A percentile compares a stretch with the other conserved stretches of the same genome.
Conservation (phyloP, 2,329 filamentous ascomycete species). For the Hypomyces perniciosus region DNA sequence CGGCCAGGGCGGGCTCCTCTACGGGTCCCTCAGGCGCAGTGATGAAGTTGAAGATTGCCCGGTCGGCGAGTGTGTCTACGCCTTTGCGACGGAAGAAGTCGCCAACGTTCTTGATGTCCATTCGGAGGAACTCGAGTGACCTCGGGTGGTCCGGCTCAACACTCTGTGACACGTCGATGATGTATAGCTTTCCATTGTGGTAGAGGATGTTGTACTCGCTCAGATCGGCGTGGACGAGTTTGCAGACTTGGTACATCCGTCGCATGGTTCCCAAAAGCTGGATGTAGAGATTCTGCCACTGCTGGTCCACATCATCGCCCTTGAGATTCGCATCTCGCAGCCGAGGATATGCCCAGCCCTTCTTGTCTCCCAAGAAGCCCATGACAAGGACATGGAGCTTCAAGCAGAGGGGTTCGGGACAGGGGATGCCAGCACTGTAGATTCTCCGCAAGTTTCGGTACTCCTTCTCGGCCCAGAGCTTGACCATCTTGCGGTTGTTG, state of each 20-base stretch:
- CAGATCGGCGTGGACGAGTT: constrained; percentile 89
- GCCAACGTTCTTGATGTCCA: constrained; percentile 96
- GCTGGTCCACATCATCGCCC: constrained; percentile 59
- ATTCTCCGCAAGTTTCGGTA: constrained; percentile 88
- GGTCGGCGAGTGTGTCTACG: constrained; percentile 74
- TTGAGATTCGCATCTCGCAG: constrained; percentile 78
- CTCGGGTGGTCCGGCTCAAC: constrained; percentile 95
- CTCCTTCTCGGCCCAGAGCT: constrained; percentile 98
- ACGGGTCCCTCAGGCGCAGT: constrained; percentile 54
- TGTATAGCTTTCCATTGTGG: constrained; percentile 72
- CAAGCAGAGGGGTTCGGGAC: constrained; percentile 81
- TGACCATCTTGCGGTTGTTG: constrained; percentile 95
- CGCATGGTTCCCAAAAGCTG: constrained; percentile 86
- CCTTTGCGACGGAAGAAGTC: constrained; percentile 88
- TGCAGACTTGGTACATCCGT: constrained; percentile 85
- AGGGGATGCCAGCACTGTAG: constrained; percentile 77
- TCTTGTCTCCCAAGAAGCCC: constrained; percentile 82
- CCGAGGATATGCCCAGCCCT: constrained; percentile 81
- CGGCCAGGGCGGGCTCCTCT: constrained; percentile 55
- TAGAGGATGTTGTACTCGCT: constrained; percentile 98
- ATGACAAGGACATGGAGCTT: constrained; percentile 95
- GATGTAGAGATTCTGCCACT: constrained; percentile 74
- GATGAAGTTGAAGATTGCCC: constrained; percentile 79
- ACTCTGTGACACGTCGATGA: constrained; percentile 96
- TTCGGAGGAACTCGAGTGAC: constrained; percentile 86